Evolutionary conservation across 495 filamentous ascomycete genomes (phyloP).

Genomic region (Penicillium waksmanii): DNA sequence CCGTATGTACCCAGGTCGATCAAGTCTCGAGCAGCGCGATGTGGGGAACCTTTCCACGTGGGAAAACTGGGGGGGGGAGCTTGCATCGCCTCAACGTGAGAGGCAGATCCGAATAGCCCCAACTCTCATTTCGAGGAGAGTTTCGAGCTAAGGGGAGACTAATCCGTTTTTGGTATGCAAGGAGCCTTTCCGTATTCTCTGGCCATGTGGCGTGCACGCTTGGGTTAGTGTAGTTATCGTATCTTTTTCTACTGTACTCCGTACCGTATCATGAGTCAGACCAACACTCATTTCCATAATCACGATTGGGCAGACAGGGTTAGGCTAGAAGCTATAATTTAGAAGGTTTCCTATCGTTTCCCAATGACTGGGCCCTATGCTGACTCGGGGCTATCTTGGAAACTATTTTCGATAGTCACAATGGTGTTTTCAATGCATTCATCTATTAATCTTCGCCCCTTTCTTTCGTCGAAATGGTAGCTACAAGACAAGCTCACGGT

Average conservation of each 20-base stretch:
- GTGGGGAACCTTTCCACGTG: constrained; percentile 22
- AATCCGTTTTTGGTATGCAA: not conserved
- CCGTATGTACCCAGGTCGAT: not conserved
- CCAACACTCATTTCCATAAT: not conserved
- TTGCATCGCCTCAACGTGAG: constrained; percentile 11
- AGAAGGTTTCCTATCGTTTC: not conserved
- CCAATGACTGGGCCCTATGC: not conserved
- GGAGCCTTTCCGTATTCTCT: not conserved
- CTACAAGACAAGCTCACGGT: constrained; percentile 2
- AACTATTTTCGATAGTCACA: not conserved
- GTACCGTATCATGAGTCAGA: not conserved
- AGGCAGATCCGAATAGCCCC: constrained; percentile 17
- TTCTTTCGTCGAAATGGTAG: not conserved
- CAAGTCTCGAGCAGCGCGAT: not conserved
- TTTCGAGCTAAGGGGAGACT: constrained; percentile 4
- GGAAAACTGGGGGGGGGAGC: constrained; percentile 11
- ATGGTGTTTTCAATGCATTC: not conserved
- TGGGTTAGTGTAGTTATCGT: not conserved
- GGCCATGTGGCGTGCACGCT: constrained; percentile 2
- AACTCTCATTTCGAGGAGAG: not conserved
- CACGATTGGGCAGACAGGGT: not conserved
- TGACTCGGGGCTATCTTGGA: not conserved
- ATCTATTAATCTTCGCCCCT: not conserved
- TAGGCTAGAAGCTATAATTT: not conserved
- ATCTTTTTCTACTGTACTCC: not conserved